Evolutionary conservation across 2,329 filamentous ascomycete genomes (phyloP).

Genomic region (Colletotrichum simmondsii): DNA sequence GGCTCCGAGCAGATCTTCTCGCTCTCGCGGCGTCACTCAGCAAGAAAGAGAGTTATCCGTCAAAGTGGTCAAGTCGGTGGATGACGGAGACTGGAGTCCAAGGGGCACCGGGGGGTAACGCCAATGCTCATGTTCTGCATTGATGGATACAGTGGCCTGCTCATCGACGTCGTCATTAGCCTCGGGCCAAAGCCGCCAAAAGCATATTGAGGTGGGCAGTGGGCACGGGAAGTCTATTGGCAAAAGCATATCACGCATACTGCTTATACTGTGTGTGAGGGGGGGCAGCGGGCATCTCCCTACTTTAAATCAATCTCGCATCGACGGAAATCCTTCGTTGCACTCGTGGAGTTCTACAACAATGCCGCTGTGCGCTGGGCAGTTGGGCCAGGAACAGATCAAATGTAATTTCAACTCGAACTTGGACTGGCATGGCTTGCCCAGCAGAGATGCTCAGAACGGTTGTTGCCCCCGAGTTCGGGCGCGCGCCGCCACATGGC

Average conservation of each 20-base stretch:
- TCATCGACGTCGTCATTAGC: not conserved
- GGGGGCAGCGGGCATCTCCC: not conserved
- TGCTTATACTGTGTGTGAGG: not conserved
- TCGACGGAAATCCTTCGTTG: not conserved
- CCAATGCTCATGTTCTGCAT: not conserved
- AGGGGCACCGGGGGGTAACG: not conserved
- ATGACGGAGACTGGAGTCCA: not conserved
- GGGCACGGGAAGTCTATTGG: slow-evolving; percentile 29
- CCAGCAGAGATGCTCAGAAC: slow-evolving; percentile 1
- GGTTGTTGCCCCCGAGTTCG: not conserved
- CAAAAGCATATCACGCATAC: not conserved
- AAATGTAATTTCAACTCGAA: slow-evolving; percentile 1
- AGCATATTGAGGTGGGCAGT: not conserved
- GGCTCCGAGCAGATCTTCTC: not conserved
- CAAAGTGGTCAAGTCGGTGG: not conserved
- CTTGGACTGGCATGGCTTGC: not conserved
- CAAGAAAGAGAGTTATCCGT: not conserved
- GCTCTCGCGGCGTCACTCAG: not conserved
- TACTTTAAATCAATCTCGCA: slow-evolving; percentile 24
- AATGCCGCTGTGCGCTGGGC: not conserved
- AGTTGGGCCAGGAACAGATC: slow-evolving; percentile 1
- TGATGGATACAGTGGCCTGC: not conserved
- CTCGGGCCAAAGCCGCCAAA: not conserved
- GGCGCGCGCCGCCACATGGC: slow-evolving; percentile 6
- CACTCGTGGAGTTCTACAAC: not conserved